Percentiles rank a stretch among this genome's conserved stretches.
Evolutionary conservation across 768 basidiomycete genomes (phyloP).

Genomic region (Aureoboletus auriporus): DNA sequence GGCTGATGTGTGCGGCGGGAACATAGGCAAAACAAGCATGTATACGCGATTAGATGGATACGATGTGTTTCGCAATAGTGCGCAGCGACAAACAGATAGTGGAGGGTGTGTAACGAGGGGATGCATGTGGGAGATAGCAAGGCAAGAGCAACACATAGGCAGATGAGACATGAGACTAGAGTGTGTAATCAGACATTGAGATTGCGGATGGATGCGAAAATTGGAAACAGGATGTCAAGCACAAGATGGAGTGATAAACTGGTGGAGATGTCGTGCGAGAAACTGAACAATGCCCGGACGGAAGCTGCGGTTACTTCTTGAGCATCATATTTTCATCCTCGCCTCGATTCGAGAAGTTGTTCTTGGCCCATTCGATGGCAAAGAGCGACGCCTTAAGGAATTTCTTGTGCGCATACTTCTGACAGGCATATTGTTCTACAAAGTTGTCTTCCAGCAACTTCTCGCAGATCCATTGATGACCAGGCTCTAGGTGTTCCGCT

Average conservation of each 20-base stretch:
- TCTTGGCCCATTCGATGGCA: slow-evolving; percentile 71
- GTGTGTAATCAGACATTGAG: slow-evolving; percentile 37
- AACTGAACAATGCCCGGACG: slow-evolving; percentile 14
- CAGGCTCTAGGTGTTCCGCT: slow-evolving; percentile 80
- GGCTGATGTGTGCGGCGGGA: slow-evolving; percentile 17
- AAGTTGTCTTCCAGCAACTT: slow-evolving; percentile 80
- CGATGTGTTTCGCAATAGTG: slow-evolving; percentile 34
- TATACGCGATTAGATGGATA: slow-evolving; percentile 31
- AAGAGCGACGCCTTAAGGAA: slow-evolving; percentile 89
- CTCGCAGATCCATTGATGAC: slow-evolving; percentile 78
- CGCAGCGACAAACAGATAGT: slow-evolving; percentile 26
- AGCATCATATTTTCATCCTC: slow-evolving; percentile 27
- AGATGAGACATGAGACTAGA: slow-evolving; percentile 33
- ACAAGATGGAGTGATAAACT: slow-evolving; percentile 26
- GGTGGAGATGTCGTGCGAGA: slow-evolving; percentile 22
- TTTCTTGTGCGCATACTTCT: slow-evolving; percentile 97
- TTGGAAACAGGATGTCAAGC: slow-evolving; percentile 35
- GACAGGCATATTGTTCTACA: slow-evolving; percentile 81
- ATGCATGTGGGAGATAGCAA: slow-evolving; percentile 37
- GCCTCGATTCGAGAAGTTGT: slow-evolving; percentile 37
- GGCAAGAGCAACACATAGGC: slow-evolving; percentile 34
- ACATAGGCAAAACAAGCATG: slow-evolving; percentile 33
- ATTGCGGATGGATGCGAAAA: slow-evolving; percentile 32
- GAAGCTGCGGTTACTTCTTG: slow-evolving; percentile 25
- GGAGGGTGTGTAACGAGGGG: slow-evolving; percentile 17